A percentile compares a stretch with the other conserved stretches of the same genome.
Evolutionary conservation across 129 eudicot genomes (phyloP).

Genomic region (Lactuca saligna): DNA sequence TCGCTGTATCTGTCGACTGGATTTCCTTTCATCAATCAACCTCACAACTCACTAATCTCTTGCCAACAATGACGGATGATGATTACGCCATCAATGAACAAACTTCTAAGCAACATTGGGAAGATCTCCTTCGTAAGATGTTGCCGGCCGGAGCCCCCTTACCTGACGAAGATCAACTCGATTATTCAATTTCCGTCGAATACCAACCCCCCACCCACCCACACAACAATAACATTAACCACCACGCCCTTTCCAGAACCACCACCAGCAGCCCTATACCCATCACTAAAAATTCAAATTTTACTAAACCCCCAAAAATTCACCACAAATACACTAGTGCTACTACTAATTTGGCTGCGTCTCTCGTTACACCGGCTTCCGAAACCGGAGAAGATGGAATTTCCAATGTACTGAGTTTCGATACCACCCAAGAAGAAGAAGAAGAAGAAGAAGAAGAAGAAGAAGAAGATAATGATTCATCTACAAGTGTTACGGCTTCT

Average conservation of each 20-base stretch:
- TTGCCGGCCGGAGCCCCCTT: conserved; percentile 63
- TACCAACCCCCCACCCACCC: conserved; percentile 43
- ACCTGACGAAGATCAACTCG: conserved; percentile 62
- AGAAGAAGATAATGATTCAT: conserved; percentile 4
- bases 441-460: conserved; percentile 10
- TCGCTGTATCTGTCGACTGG: background rate
- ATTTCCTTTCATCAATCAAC: background rate
- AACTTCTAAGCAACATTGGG: conserved; percentile 30
- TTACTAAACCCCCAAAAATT: conserved; percentile 14
- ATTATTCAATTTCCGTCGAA: conserved; percentile 56
- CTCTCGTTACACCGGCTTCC: background rate
- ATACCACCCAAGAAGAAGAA: conserved; percentile 12
- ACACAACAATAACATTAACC: background rate
- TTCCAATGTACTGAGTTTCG: conserved; percentile 15
- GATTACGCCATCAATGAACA: background rate
- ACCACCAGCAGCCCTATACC: conserved; percentile 19
- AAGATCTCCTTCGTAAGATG: conserved; percentile 42
- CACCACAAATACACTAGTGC: conserved; percentile 2
- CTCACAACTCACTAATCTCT: too few species aligned
- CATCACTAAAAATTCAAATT: conserved; percentile 12
- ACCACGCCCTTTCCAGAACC: background rate
- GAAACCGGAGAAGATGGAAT: background rate
- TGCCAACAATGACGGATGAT: background rate
- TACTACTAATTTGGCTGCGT: background rate
- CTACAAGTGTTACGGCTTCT: background rate